Evolutionary conservation across 495 filamentous ascomycete genomes (phyloP), one percentile per base, ranked within the genome.

Genomic region (Penicillium manginii): DNA sequence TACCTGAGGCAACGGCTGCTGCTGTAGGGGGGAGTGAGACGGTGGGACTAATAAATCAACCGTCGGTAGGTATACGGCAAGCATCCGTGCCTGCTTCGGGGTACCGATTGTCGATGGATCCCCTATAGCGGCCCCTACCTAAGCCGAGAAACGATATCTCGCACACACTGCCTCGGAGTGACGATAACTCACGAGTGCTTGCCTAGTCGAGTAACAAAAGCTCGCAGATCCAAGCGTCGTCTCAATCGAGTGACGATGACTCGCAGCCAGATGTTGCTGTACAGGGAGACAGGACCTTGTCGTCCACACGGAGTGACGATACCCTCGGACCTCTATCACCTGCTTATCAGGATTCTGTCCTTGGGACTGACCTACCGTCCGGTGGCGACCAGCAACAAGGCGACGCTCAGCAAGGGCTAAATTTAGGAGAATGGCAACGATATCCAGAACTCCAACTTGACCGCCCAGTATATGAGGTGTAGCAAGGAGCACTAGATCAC

Each of bases 1-100:
- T 17, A 49, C 46, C 59, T 57, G 54, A 15, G 54, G 59, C 55
- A 61, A 61, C 39, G 40, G 59, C 59, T 61, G 54, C 59, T 61
- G 59, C 50, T 49, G 40, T 49, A 61, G 58, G 54, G 59, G 58
- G 59, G 49, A 61, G 59, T 61, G 48, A 53, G 54, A 61, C 48
- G 53, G 54, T 61, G 48, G 59, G 59, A 57, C 43, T 23, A 46
- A 22, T 22, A 46, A 46, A 46, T 23, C 7, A 60, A 55, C 58
- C 45, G 46, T 60, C 46, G 45, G 58, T 47, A 43, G 35, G 45
- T 29, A 60, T 55, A 47, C 52, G 52, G 23, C 35, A 60, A 29
- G 47, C 46, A 60, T 60, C 58, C 46, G 45, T 60, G 45, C 52
- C 58, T 4, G 58, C 52, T 46, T 60, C 58, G 21, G 58, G 52